phyloP scores from a whole-genome alignment of 306 rosid genomes.

The Inga oerstediana region DNA sequence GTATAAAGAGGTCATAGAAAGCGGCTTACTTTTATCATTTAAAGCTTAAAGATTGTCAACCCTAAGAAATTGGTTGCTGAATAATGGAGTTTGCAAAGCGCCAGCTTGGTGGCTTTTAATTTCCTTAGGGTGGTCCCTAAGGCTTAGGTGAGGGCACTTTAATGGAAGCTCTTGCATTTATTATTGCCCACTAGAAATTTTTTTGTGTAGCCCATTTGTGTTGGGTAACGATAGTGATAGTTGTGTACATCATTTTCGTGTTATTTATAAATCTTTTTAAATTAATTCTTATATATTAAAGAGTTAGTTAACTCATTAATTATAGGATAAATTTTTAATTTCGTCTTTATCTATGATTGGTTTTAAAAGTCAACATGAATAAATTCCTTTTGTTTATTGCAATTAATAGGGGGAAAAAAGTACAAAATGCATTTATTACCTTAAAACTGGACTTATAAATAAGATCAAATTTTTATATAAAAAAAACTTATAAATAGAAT shows the following conservation, averaged over 20 bases:
- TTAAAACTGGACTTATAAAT: no score
- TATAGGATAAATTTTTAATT: no score
- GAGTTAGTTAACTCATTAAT: no score
- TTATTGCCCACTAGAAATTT: neutral
- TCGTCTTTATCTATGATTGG: no score
- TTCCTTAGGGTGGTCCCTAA: neutral
- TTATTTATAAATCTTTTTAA: no score
- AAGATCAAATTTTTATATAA: no score
- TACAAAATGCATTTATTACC: no score
- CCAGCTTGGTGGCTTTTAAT: neutral
- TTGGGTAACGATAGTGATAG: neutral
- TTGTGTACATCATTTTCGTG: neutral
- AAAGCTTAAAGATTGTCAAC: neutral
- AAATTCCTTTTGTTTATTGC: no score
- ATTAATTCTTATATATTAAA: no score
- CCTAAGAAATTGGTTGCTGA: neutral
- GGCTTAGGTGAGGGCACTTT: neutral
- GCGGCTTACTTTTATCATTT: neutral
- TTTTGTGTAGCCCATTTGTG: neutral
- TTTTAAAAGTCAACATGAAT: no score
- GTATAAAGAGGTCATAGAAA: neutral
- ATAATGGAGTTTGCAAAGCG: neutral
- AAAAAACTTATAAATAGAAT: no score
- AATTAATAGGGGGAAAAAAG: no score
- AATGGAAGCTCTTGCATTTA: slow-evolving; percentile 1